Base-by-base conservation (phyloP, 2,329 filamentous ascomycete species). In the Plenodomus lindquistii region DNA sequence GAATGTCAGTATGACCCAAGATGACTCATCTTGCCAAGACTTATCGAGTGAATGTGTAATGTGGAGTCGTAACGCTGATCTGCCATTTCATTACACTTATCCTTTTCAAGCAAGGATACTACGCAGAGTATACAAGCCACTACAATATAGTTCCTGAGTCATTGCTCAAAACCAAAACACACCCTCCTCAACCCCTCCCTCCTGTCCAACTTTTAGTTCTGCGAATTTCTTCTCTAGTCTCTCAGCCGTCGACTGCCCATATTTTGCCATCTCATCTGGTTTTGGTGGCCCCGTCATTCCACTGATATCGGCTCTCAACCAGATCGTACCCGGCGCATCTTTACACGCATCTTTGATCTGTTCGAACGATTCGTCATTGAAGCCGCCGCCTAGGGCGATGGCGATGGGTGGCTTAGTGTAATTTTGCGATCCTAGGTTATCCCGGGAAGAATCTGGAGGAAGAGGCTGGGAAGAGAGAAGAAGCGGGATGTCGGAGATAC, bases 221-320 rank as follows among this genome's bases (percentile, higher is more conserved):
- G 37, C 17, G 24, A 59, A 24, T n/a, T 37, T 40, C 5, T 37
- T 42, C 46, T 52, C 58, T 8, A 58, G 15, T 35, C 50, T 20
- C 2, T 24, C 40, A 2, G 44, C 54, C 0, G 41, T 40, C 17
- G 46, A 52, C 34, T 27, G 45, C 0, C 54, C 54, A 44, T 48
- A 60, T 7, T 39, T 42, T 9, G 52, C 48, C 1, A 17, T 15
- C 17, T 57, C 48, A 7, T 37, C 37, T 8, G 46, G 21, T 7
- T 37, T 18, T 0, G 52, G 54, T 55, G 52, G 53, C 13, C 35
- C 38, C 0, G 7, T 19, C 2, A 45, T 20, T 0, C 39, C 37
- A 13, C 41, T 44, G 3, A 27, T 42, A 37, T 57, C 52, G 0
- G 42, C 24, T 17, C 47, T 42, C 16, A 58, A 9, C 57, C 57